Evolutionary conservation across 495 filamentous ascomycete species (phyloP).

Genomic region (Penicillium tannophilum): DNA sequence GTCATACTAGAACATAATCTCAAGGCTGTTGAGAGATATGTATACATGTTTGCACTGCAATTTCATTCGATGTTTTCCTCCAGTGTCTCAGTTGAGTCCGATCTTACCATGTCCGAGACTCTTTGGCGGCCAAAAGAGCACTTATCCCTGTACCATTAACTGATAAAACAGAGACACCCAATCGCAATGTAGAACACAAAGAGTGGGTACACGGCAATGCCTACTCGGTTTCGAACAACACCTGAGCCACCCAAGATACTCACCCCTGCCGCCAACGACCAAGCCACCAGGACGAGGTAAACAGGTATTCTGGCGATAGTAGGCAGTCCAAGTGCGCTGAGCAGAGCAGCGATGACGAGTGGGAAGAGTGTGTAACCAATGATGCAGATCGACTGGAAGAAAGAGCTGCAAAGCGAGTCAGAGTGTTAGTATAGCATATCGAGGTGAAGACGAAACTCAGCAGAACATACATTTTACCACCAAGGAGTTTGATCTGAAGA

Average conservation of each 20-base stretch:
- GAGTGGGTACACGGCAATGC: slow-evolving; percentile 91
- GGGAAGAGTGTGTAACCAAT: slow-evolving; percentile 99
- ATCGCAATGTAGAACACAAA: slow-evolving; percentile 95
- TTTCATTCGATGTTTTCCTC: slow-evolving; percentile 8
- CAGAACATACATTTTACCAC: slow-evolving; percentile 88
- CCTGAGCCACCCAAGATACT: slow-evolving; percentile 96
- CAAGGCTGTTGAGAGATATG: neutral
- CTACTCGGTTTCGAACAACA: slow-evolving; percentile 91
- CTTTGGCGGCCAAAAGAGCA: slow-evolving; percentile 2
- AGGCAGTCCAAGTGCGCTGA: slow-evolving; percentile 78
- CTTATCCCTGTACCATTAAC: slow-evolving; percentile 48
- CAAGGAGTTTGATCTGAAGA: slow-evolving; percentile 96
- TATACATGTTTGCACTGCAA: slow-evolving; percentile 17
- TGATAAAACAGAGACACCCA: slow-evolving; percentile 95
- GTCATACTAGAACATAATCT: neutral
- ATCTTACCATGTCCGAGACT: neutral
- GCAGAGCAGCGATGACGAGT: slow-evolving; percentile 88
- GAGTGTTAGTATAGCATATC: slow-evolving; percentile 24
- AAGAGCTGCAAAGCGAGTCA: slow-evolving; percentile 63
- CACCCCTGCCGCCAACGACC: slow-evolving; percentile 92
- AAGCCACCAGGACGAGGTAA: slow-evolving; percentile 82
- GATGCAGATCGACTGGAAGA: slow-evolving; percentile 95
- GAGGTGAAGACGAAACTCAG: neutral
- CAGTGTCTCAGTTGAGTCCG: neutral
- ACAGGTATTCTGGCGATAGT: slow-evolving; percentile 83